phyloP scores from a whole-genome alignment of 2,329 filamentous ascomycete genomes.

The Aspergillus sp. region DNA sequence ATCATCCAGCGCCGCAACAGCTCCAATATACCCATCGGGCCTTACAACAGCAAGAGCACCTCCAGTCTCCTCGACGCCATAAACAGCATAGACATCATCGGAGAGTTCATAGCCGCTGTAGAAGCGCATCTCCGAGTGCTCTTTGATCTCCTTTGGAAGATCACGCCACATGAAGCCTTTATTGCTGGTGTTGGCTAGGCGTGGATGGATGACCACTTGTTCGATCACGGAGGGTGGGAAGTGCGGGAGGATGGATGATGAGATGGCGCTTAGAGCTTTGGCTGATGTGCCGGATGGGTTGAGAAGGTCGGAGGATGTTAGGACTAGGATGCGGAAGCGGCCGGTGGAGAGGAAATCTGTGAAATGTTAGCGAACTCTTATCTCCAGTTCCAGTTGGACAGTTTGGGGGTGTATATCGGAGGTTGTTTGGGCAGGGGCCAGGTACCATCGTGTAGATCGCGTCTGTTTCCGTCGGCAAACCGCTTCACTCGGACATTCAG shows the following conservation, averaged over 20 bases:
- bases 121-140: constrained; percentile 37
- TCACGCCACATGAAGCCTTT: constrained; percentile 33
- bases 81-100: constrained; percentile 38
- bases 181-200: constrained; percentile 11
- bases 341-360: constrained; percentile 39
- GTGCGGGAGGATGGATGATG: constrained; percentile 19
- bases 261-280: constrained; percentile 23
- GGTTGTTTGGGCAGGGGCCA: background rate
- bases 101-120: constrained; percentile 31
- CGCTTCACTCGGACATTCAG: constrained; percentile 34
- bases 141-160: constrained; percentile 31
- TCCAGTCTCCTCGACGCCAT: constrained; percentile 31
- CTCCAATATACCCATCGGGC: constrained; percentile 41
- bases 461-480: constrained; percentile 37
- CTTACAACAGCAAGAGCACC: constrained; percentile 38
- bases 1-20: constrained; percentile 28
- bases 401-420: background rate
- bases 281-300: constrained; percentile 28
- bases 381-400: background rate
- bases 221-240: constrained; percentile 32
- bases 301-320: constrained; percentile 37
- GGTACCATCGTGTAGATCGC: constrained; percentile 39
- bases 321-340: constrained; percentile 37
- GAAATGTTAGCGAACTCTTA: background rate
- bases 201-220: constrained; percentile 37